Percentiles rank a stretch among this genome's conserved stretches.
Evolutionary conservation across 2,329 filamentous ascomycete genomes (phyloP).

Genomic region (Claviceps spartinae): DNA sequence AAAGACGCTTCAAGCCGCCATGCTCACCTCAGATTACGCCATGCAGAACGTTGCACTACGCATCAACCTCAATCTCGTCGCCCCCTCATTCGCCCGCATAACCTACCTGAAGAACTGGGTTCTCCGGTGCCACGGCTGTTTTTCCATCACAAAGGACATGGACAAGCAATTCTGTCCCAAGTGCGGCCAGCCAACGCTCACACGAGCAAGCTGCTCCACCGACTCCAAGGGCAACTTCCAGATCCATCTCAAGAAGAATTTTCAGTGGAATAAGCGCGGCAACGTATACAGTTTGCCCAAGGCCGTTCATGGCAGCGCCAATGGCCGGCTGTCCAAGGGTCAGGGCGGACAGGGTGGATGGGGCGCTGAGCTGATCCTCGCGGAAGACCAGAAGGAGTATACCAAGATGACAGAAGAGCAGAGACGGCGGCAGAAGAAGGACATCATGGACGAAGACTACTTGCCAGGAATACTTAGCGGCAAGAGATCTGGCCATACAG

Average conservation of each 20-base stretch:
- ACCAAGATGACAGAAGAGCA: constrained; percentile 47
- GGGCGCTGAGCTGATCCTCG: constrained; percentile 70
- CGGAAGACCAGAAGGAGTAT: constrained; percentile 96
- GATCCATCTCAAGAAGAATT: constrained; percentile 83
- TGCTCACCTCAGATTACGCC: constrained; percentile 88
- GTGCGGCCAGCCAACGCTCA: constrained; percentile 79
- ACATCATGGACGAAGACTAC: constrained; percentile 93
- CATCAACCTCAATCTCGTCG: constrained; percentile 85
- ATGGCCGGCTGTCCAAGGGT: constrained; percentile 54
- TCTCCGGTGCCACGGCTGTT: constrained; percentile 87
- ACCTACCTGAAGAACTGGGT: constrained; percentile 78
- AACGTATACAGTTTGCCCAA: constrained; percentile 91
- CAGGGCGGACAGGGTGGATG: constrained; percentile 77
- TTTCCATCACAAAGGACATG: constrained; percentile 72
- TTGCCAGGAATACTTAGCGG: constrained; percentile 75
- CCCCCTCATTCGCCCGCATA: constrained; percentile 65
- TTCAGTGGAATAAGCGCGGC: constrained; percentile 89
- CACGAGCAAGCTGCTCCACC: constrained; percentile 74
- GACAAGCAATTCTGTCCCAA: constrained; percentile 81
- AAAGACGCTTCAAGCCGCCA: constrained; percentile 68
- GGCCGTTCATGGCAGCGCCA: constrained; percentile 66
- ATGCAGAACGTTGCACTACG: constrained; percentile 96
- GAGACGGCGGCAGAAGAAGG: constrained; percentile 54
- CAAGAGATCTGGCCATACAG: constrained; percentile 49
- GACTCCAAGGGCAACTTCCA: constrained; percentile 68